Evolutionary conservation across 257 asterid species (phyloP).

Genomic region (Gentiana macrophylla): DNA sequence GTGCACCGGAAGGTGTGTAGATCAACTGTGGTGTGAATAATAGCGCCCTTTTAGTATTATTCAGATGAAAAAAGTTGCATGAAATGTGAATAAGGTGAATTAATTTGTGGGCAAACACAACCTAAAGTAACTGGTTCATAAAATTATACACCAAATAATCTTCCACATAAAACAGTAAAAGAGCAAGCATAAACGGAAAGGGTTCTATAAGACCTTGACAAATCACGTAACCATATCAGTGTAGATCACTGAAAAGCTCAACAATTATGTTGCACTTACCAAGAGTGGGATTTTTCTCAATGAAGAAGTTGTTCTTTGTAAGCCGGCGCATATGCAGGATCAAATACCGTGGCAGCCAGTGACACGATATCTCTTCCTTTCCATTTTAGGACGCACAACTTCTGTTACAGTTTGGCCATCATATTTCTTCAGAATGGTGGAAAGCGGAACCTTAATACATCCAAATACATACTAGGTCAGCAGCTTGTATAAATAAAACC

Average conservation of each 20-base stretch:
- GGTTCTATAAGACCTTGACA: too few species aligned
- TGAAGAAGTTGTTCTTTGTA: conserved; percentile 86
- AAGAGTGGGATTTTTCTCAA: conserved; percentile 95
- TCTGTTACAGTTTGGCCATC: conserved; percentile 91
- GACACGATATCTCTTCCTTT: conserved; percentile 92
- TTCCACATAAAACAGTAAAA: background rate
- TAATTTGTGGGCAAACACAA: background rate
- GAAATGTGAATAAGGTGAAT: too few species aligned
- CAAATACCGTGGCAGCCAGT: conserved; percentile 68
- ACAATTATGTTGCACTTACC: conserved; percentile 35
- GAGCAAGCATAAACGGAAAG: background rate
- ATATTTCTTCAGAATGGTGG: conserved; percentile 87
- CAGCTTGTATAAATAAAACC: too few species aligned
- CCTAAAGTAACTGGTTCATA: background rate
- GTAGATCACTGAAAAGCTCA: too few species aligned
- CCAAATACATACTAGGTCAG: background rate
- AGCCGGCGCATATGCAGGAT: conserved; percentile 85
- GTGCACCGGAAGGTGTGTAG: too few species aligned
- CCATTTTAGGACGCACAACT: conserved; percentile 83
- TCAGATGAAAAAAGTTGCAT: too few species aligned
- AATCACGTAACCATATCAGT: too few species aligned
- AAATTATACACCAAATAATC: background rate
- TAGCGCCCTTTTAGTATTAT: too few species aligned
- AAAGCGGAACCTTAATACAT: conserved; percentile 73
- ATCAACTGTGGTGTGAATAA: too few species aligned